Evolutionary conservation across 1,284 basidiomycete genomes (phyloP), one percentile per base, ranked within the genome.

Genomic region (Chalciporus sp.): DNA sequence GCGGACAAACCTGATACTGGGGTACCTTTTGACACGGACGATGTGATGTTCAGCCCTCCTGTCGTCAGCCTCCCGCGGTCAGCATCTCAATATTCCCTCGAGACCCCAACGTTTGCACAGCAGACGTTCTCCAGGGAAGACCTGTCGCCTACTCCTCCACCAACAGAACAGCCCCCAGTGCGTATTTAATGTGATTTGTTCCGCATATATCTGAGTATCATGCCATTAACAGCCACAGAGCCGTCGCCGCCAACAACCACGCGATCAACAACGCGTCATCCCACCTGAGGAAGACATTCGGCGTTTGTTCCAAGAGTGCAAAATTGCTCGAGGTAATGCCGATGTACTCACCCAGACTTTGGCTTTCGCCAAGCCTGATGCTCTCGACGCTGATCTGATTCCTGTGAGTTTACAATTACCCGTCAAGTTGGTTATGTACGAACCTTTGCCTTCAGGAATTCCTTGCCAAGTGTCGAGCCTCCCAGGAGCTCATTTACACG

Each of bases 241-340:
- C 39, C 55, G 56, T 41, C 55, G 64, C n/a, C 60, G 42, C 27
- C 42, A 55, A 14, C 28, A 29, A 7, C 28, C 8, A 29, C 28
- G 28, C 14, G 45, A 57, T 16, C 57, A 69, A 10, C 64, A 80
- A 55, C 78, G 82, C 3, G 82, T 91, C 44, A 89, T 91, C 46
- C 83, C 89, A 0, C 78, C 71, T 4, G 87, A 90, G 41, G 89
- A 92, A 62, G 89, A 92, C 63, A 90, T 91, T 53, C 79, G 86
- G 6, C 78, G 88, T 11, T 68, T 93, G 47, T 84, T 89, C 65
- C 84, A 90, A 62, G 90, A 93, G 65, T 92, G 90, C 70, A 83
- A 83, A 60, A 82, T 91, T 51, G 90, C 85, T 7, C 76, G 78
- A 44, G 86, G 85, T 7, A 92, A 92, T 61, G 89, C 90, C 0